Evolutionary conservation across 1,284 basidiomycete genomes (phyloP), one percentile per base, ranked within the genome.

Genomic region (Rhizopogon hawkerae): DNA sequence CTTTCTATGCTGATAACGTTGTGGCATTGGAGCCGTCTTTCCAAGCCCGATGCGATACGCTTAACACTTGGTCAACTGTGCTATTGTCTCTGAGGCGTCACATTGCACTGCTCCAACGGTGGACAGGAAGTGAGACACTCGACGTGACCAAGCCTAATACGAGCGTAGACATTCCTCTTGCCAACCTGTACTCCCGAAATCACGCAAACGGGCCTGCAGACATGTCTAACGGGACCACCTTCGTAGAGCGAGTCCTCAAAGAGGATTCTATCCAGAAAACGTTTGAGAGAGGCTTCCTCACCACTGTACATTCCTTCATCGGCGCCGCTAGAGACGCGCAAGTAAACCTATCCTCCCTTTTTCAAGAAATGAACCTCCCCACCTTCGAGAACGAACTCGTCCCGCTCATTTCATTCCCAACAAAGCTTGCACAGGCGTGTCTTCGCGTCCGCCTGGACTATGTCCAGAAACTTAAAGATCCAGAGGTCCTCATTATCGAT

Each of bases 201-300:
- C 50, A 58, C 14, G 49, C 59, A 41, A 60, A 62, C 48, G 65
- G 61, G n/a, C 59, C 64, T 10, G 55, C 66, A 23, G 75, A 79
- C 35, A 62, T 76, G 34, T 64, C 75, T 13, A 79, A 81, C 57
- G 77, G 75, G 52, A 85, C 77, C 54, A 89, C 81, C 59, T 98
- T 98, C 64, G 86, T 98, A 33, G 96, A 98, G 65, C 83, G 92
- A 35, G 75, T 98, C 36, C 78, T 98, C 53, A 98, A 98, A 65
- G 96, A 98, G 68, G 95, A 97, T 60, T 89, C 87, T 13, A 83
- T 98, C 59, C 89, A 96, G 66, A 78, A 88, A 46, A 93, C 91
- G 2, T 98, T 98, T 64, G 92, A 96, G 68, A 92, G 89, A 62
- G 89, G 92, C 23, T 92, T 92, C 51, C 79, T 98, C 57, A 82